Evolutionary conservation across 2,329 filamentous ascomycete species (phyloP).

Genomic region (Ophiobolus disseminans): DNA sequence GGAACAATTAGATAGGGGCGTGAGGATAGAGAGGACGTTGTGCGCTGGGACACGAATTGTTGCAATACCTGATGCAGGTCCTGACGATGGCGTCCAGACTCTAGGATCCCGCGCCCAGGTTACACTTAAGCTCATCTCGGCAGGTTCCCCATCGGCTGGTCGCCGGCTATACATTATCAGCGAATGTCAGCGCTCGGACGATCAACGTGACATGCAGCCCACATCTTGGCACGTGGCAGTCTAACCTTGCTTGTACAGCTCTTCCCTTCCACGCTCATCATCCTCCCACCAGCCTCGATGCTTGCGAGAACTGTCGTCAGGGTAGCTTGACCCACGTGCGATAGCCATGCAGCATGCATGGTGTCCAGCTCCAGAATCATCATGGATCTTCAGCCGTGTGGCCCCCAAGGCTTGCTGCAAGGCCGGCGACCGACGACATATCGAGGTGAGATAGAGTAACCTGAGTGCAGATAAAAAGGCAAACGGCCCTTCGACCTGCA

Average conservation of each 20-base stretch:
- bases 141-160: conserved; percentile 8
- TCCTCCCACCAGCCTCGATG: conserved; percentile 11
- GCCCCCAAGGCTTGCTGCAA: conserved; percentile 6
- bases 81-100: conserved; percentile 23
- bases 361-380: conserved; percentile 6
- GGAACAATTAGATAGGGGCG: too few relatives aligned
- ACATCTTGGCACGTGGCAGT: conserved; percentile 28
- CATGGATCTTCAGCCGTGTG: conserved; percentile 18
- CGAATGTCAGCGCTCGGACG: conserved; percentile 19
- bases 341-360: conserved; percentile 24
- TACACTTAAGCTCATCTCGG: conserved; percentile 9
- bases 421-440: conserved; percentile 13
- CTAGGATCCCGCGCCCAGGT: conserved; percentile 5
- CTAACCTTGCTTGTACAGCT: conserved; percentile 17
- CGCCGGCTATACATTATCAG: conserved; percentile 4
- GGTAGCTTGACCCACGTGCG: conserved; percentile 37
- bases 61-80: too few relatives aligned
- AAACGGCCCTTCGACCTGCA: conserved; percentile 9
- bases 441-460: conserved; percentile 3
- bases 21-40: too few relatives aligned
- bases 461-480: conserved; percentile 32
- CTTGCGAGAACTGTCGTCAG: conserved; percentile 14
- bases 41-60: too few relatives aligned
- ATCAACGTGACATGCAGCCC: conserved; percentile 24
- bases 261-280: conserved; percentile 11